Base-by-base conservation (phyloP, 2,329 filamentous ascomycete species). In the Xylariomycetidae sp. region DNA sequence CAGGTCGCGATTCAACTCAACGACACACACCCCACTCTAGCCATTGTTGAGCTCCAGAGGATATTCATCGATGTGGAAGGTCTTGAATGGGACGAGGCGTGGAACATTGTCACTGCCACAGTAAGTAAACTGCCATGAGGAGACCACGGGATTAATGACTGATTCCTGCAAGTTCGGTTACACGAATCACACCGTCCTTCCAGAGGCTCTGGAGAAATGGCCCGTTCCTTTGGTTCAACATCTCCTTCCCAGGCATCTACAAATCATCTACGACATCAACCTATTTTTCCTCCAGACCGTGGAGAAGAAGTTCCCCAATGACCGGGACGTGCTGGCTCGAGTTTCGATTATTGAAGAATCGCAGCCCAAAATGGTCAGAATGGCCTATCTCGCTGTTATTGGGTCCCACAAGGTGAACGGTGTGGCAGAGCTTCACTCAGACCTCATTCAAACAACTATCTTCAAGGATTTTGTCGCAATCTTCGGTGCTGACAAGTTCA, bases 351-450 rank as follows among this genome's bases (percentile, higher is more conserved):
- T 98, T 39, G 92, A 98, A 61, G 92, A 98, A 62, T 88, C 86
- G 5, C 84, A 94, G 59, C 87, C 89, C 27, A 95, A 97, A 77
- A 95, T 96, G 86, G 82, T 98, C 41, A 85, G 90, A 58, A 98
- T 98, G 92, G 92, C 92, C 3, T 92, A 78, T 62, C 69, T 98
- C 32, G 92, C 92, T 43, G 85, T 97, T 56, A 88, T 98, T 51
- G 92, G 92, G 30, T 97, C 92, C 22, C 92, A 97, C 77, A 98
- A 97, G 70, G 89, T 98, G 69, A 98, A 98, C 50, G 92, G 92
- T 59, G 92, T 98, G 22, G 92, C 92, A 20, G 92, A 98, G 66
- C 69, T 98, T 45, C 92, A 98, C 66, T 98, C 92, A 1, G 92
- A 98, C 57, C 72, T 98, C 38, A 95, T 98, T 70, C 92, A 92